phyloP scores from a whole-genome alignment of 75 land plant species.

The Picea sitchensis region DNA sequence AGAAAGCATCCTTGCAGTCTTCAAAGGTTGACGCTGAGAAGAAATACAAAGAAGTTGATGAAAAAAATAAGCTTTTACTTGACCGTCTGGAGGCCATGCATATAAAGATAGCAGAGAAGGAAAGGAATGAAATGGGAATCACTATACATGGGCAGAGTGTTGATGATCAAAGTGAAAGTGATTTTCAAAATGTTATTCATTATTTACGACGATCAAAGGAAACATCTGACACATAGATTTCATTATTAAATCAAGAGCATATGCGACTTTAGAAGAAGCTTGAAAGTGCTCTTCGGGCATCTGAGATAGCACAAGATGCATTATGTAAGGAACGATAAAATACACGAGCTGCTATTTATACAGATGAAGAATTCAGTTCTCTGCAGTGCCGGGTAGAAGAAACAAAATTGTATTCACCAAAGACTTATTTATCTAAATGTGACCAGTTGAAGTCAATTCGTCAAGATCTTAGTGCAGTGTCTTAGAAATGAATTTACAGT shows the following conservation, averaged over 20 bases:
- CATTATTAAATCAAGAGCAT: conserved; percentile 82
- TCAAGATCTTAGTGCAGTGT: conserved; percentile 1
- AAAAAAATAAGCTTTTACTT: no score
- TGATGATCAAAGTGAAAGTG: no score
- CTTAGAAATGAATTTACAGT: conserved; percentile 58
- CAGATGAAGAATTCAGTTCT: conserved; percentile 84
- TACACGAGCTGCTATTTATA: conserved; percentile 41
- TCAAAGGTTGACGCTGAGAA: background rate
- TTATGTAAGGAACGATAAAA: conserved; percentile 65
- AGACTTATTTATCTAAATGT: no score
- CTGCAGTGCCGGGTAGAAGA: conserved; percentile 86
- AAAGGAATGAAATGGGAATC: no score
- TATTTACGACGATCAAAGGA: conserved; percentile 31
- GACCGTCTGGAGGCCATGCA: no score
- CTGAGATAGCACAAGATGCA: conserved; percentile 71
- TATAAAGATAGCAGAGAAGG: no score
- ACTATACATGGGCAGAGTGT: no score
- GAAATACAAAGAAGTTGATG: no score
- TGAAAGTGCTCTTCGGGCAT: conserved; percentile 68
- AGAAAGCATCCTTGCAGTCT: no score
- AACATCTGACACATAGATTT: conserved; percentile 67
- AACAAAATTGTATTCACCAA: conserved; percentile 36
- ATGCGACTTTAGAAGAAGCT: conserved; percentile 81
- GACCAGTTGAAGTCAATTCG: no score
- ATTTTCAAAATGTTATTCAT: background rate